These are phyloP conservation scores for Phytopythium cucurbitacearum DNA, from an alignment of 352 stramenopile species.

Conservation along the genomic window DNA sequence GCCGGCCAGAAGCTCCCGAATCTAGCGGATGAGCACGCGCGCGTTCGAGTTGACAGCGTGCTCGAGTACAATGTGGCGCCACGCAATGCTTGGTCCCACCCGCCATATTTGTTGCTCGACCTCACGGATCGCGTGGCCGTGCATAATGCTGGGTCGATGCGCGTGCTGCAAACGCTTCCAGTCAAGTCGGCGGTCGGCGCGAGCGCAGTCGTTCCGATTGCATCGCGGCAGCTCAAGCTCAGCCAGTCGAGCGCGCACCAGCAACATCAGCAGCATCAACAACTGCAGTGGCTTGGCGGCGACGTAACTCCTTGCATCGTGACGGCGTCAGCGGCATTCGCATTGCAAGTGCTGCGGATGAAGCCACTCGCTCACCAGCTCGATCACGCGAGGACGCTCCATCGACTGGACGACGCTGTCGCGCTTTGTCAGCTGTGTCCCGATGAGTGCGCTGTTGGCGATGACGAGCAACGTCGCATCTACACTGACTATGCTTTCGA, in stretches of 20 bases:
- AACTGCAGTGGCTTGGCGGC: conserved; percentile 8
- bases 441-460: conserved; percentile 51
- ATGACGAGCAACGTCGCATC: conserved; percentile 44
- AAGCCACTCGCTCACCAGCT: conserved; percentile 46
- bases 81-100: conserved; percentile 42
- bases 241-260: not conserved
- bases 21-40: conserved; percentile 32
- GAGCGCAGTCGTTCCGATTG: conserved; percentile 15
- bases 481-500: conserved; percentile 55
- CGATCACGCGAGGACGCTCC: conserved; percentile 25
- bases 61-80: conserved; percentile 46
- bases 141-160: conserved; percentile 60
- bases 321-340: conserved; percentile 35
- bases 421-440: conserved; percentile 64
- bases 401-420: conserved; percentile 51
- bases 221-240: conserved; percentile 6
- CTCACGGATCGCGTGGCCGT: conserved; percentile 50
- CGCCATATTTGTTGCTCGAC: conserved; percentile 67
- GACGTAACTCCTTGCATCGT: conserved; percentile 33
- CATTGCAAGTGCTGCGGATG: conserved; percentile 53
- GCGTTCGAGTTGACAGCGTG: conserved; percentile 41
- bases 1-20: conserved; percentile 21
- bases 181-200: conserved; percentile 46
- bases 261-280: not conserved
- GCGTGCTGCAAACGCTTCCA: conserved; percentile 42